phyloP scores from a whole-genome alignment of 805 yeast species.

The Teunomyces panamensis region DNA sequence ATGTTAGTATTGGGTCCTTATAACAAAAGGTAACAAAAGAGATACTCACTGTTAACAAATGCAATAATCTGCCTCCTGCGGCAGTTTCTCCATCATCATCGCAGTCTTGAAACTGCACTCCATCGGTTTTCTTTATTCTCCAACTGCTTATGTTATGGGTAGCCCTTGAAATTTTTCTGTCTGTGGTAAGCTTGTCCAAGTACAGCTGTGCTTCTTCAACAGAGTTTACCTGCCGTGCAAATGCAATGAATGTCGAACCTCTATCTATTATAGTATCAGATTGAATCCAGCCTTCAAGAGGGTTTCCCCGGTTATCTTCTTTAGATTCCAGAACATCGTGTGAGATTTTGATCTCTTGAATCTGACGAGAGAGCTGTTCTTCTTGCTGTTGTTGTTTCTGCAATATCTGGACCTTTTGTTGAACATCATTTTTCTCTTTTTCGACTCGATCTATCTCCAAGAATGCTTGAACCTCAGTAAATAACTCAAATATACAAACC shows the following conservation, averaged over 20 bases:
- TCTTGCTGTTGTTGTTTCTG: constrained; percentile 2
- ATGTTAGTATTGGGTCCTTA: constrained; percentile 22
- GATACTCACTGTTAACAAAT: constrained; percentile 57
- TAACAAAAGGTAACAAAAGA: background rate
- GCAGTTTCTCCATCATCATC: constrained; percentile 98
- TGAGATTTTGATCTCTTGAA: background rate
- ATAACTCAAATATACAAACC: constrained; percentile 78
- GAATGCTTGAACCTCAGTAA: constrained; percentile 59
- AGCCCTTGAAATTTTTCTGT: constrained; percentile 65
- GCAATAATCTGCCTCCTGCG: constrained; percentile 85
- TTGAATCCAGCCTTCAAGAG: constrained; percentile 68
- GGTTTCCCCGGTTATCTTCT: constrained; percentile 31
- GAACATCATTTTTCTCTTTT: constrained; percentile 18
- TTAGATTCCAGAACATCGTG: background rate
- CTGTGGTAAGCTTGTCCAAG: constrained; percentile 53
- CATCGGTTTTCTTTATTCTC: constrained; percentile 61
- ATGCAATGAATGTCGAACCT: constrained; percentile 81
- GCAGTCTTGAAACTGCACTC: constrained; percentile 70
- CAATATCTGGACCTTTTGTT: background rate
- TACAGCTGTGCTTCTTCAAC: constrained; percentile 64
- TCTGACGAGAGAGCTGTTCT: background rate
- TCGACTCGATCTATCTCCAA: constrained; percentile 32
- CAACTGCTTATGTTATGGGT: constrained; percentile 85
- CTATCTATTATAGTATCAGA: constrained; percentile 81
- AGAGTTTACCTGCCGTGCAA: constrained; percentile 58